Base-by-base conservation (phyloP, 345 rosid genomes). In the Eucalyptus pauciflora region DNA sequence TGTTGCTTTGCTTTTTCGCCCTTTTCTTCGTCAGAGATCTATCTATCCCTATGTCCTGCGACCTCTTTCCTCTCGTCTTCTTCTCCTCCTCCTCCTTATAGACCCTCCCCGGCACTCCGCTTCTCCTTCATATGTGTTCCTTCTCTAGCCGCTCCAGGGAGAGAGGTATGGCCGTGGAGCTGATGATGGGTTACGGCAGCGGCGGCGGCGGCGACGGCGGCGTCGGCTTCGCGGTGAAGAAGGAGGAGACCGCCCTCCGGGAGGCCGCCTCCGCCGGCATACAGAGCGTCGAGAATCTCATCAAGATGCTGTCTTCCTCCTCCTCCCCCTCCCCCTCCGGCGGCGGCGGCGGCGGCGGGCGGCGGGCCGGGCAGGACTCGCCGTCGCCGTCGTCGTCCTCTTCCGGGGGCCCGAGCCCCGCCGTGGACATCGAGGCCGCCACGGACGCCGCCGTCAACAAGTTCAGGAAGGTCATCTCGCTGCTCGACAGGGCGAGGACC, bases 211-310 rank as follows among this genome's bases (percentile, higher is more conserved):
- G 56, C 56, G 56, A 52, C 60, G 93, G 92, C 88, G 58, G 92
- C 64, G 93, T 91, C 86, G 58, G 93, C 64, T 92, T 92, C 79
- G 90, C 92, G 2, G 86, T 87, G 7, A 93, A 91, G 50, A 80
- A 91, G 91, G 96, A 96, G 87, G 96, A 97, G 85, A 91, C 56
- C 24, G 94, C 97, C 18, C 90, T 97, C 8, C 91, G 90, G 29
- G 99, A 96, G 80, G 99, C 98, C 3, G 95, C 98, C 1, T 88
- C 96, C 31, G 96, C 96, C 2, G 98, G 99, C 89, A 94, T 96
- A 91, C 94, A 94, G 89, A 95, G 96, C 89, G 98, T 96, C 12
- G 98, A 95, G 81, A 95, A 97, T 88, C 91, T 97, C 85, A 94
- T 96, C 1, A 92, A 76, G 83, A 76, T 76, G 48, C 46, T 76